Conservation (phyloP, 108 stramenopile species). For the Nannochloropsis granulata region DNA sequence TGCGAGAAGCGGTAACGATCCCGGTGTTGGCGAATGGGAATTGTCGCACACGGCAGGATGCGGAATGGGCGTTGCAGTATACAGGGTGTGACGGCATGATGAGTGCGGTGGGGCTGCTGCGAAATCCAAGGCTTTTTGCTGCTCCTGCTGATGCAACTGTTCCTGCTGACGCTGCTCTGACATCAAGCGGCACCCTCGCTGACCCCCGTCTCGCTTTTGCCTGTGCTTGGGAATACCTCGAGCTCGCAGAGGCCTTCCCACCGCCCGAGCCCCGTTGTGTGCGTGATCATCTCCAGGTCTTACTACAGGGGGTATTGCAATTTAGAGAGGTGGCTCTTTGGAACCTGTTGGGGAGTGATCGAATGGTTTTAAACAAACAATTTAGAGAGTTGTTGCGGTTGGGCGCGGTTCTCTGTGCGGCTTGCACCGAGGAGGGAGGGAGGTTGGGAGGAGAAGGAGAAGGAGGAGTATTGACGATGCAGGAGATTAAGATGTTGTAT, state of each 20-base stretch:
- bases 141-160: neutral
- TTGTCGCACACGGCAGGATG: neutral
- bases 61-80: neutral
- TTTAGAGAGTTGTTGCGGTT: neutral
- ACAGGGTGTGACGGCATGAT: neutral
- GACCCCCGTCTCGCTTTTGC: neutral
- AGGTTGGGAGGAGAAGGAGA: neutral
- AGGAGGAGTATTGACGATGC: neutral
- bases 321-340: neutral
- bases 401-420: neutral
- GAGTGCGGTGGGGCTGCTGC: neutral
- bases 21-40: neutral
- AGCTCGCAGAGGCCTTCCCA: neutral
- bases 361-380: neutral
- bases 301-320: neutral
- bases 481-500: neutral
- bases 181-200: neutral
- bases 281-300: neutral
- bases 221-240: neutral
- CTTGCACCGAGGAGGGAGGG: neutral
- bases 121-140: neutral
- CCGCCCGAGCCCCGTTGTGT: neutral
- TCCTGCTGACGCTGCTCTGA: neutral
- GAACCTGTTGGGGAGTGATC: neutral
- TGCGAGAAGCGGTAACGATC: neutral